phyloP scores from a whole-genome alignment of 129 eudicot genomes.

The Helianthus tuberosus region DNA sequence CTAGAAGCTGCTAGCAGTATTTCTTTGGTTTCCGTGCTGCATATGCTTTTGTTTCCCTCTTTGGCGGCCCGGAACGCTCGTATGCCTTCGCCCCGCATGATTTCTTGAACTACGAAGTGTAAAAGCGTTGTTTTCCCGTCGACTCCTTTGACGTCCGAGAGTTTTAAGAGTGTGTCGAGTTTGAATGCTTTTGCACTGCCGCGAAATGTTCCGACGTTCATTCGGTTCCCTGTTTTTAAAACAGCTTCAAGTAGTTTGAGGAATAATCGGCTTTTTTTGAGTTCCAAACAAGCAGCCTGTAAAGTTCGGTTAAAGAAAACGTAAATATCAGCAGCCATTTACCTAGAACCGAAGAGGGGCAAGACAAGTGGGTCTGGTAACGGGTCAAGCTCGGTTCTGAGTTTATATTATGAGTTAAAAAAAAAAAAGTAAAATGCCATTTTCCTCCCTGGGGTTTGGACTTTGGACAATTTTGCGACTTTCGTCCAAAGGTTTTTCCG shows the following conservation, averaged over 20 bases:
- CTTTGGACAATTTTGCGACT: no score
- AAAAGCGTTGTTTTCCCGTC: slow-evolving; percentile 66
- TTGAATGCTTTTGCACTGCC: slow-evolving; percentile 70
- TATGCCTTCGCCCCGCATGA: slow-evolving; percentile 59
- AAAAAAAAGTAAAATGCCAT: no score
- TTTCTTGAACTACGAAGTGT: slow-evolving; percentile 59
- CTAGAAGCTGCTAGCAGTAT: slow-evolving; percentile 36
- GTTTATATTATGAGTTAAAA: no score
- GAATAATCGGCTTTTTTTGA: slow-evolving; percentile 51
- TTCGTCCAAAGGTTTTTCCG: no score
- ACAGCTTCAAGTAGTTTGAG: slow-evolving; percentile 65
- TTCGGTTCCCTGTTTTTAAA: slow-evolving; percentile 67
- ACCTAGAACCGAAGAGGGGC: neutral
- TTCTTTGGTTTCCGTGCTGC: slow-evolving; percentile 37
- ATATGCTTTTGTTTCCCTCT: slow-evolving; percentile 29
- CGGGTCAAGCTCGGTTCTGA: neutral
- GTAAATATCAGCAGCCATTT: neutral
- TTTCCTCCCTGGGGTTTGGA: no score
- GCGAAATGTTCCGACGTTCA: slow-evolving; percentile 67
- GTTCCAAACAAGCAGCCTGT: slow-evolving; percentile 62
- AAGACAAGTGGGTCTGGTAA: neutral
- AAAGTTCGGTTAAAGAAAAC: slow-evolving; percentile 11
- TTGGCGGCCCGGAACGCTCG: slow-evolving; percentile 42
- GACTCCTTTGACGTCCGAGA: slow-evolving; percentile 62
- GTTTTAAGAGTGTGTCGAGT: slow-evolving; percentile 60